Evolutionary conservation across 2,329 filamentous ascomycete species (phyloP).

Genomic region (Teratosphaeria viscida): DNA sequence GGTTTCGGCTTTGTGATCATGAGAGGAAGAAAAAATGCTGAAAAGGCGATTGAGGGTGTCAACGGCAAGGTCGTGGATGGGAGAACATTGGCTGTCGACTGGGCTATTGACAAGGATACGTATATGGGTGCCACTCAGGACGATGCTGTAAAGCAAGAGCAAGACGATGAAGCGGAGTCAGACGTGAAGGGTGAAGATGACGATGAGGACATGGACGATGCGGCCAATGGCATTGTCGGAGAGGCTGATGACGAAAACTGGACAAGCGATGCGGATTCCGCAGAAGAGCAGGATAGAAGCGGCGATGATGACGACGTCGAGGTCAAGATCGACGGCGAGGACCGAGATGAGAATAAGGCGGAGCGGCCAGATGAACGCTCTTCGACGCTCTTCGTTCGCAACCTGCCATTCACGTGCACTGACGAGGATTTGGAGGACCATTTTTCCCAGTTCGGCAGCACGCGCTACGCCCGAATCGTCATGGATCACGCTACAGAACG

Average conservation of each 20-base stretch:
- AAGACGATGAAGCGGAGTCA: slow-evolving; percentile 24
- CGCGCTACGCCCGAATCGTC: slow-evolving; percentile 86
- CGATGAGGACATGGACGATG: slow-evolving; percentile 26
- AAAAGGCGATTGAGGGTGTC: slow-evolving; percentile 71
- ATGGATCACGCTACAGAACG: slow-evolving; percentile 76
- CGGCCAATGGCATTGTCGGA: background rate
- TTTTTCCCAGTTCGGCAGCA: slow-evolving; percentile 76
- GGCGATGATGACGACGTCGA: slow-evolving; percentile 30
- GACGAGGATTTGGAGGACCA: slow-evolving; percentile 76
- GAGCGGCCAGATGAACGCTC: slow-evolving; percentile 50
- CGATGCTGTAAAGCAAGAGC: background rate
- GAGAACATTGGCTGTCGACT: slow-evolving; percentile 82
- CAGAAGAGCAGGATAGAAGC: slow-evolving; percentile 27
- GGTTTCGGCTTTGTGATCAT: slow-evolving; percentile 92
- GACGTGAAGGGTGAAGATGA: slow-evolving; percentile 34
- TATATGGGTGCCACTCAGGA: slow-evolving; percentile 7
- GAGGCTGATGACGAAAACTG: slow-evolving; percentile 12
- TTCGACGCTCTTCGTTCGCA: slow-evolving; percentile 82
- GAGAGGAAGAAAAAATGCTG: slow-evolving; percentile 78
- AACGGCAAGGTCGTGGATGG: slow-evolving; percentile 90
- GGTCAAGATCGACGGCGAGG: slow-evolving; percentile 29
- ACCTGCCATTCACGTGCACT: slow-evolving; percentile 78
- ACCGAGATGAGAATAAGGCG: slow-evolving; percentile 30
- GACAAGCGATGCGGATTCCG: slow-evolving; percentile 12
- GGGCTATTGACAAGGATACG: slow-evolving; percentile 74